Conservation (phyloP, 768 basidiomycete species). For the Tephrocybe sp. region DNA sequence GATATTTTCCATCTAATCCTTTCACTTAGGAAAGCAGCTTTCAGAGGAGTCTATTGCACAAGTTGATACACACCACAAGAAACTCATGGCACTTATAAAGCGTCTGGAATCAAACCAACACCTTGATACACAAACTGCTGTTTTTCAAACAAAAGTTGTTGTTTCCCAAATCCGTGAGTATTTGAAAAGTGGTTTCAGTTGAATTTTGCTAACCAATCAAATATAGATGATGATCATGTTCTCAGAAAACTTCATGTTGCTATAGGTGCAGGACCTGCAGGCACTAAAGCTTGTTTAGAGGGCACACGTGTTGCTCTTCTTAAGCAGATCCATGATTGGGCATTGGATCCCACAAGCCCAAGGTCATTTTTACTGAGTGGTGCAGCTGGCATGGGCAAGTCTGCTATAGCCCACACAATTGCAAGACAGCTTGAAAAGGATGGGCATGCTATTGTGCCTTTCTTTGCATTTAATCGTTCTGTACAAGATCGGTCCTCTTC, state of each 20-base stretch:
- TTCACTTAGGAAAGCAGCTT: not conserved
- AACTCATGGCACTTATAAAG: not conserved
- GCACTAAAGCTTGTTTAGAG: not conserved
- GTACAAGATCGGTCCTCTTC: not conserved
- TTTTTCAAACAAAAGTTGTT: not conserved
- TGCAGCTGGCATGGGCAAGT: not conserved
- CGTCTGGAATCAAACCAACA: not conserved
- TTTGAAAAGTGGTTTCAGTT: too few relatives aligned
- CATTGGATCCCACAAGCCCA: not conserved
- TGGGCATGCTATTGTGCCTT: not conserved
- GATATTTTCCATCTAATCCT: not conserved
- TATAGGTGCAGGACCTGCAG: not conserved
- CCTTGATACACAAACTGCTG: not conserved
- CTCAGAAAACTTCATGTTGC: not conserved
- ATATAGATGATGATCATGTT: not conserved
- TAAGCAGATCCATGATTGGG: not conserved
- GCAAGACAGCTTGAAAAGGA: not conserved
- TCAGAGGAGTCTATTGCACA: not conserved
- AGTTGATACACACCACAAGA: not conserved
- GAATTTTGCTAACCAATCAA: not conserved
- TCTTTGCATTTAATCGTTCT: not conserved
- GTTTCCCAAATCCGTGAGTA: not conserved
- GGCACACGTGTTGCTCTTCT: not conserved
- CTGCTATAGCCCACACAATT: not conserved
- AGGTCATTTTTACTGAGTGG: not conserved